phyloP scores from a whole-genome alignment of 2,329 filamentous ascomycete species.

The Alternaria triticina region DNA sequence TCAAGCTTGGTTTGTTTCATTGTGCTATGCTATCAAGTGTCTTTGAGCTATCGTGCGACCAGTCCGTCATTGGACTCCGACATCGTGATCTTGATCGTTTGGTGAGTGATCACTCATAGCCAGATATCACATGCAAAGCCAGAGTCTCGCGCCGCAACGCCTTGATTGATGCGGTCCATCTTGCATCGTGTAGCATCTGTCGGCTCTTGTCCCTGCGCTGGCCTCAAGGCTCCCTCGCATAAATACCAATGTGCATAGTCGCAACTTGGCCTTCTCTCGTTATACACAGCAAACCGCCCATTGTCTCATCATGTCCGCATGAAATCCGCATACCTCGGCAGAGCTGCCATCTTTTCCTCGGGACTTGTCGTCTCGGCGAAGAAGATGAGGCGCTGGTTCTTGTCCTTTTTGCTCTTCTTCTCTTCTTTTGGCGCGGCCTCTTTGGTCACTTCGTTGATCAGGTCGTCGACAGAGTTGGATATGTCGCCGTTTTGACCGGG shows the following conservation, averaged over 20 bases:
- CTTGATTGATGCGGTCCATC: background rate
- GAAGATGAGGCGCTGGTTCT: conserved; percentile 73
- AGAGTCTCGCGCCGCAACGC: background rate
- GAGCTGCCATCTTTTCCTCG: conserved; percentile 84
- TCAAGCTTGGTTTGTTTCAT: background rate
- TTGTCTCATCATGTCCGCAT: conserved; percentile 23
- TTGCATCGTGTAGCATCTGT: background rate
- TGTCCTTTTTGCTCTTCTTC: conserved; percentile 70
- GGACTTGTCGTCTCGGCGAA: conserved; percentile 79
- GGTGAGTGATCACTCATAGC: background rate
- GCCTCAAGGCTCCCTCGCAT: background rate
- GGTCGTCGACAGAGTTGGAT: conserved; percentile 57
- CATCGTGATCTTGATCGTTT: background rate
- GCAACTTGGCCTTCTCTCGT: background rate
- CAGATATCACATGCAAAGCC: background rate
- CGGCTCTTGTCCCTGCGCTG: conserved; percentile 1
- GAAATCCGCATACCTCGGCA: conserved; percentile 72
- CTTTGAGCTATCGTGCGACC: background rate
- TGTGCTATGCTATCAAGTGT: background rate
- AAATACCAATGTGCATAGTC: background rate
- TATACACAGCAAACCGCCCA: background rate
- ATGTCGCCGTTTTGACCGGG: conserved; percentile 23
- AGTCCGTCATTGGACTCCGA: background rate
- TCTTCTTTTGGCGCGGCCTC: conserved; percentile 47
- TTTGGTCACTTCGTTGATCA: conserved; percentile 58